phyloP scores from a whole-genome alignment of 331 rosid genomes.

The Acacia pycnantha region DNA sequence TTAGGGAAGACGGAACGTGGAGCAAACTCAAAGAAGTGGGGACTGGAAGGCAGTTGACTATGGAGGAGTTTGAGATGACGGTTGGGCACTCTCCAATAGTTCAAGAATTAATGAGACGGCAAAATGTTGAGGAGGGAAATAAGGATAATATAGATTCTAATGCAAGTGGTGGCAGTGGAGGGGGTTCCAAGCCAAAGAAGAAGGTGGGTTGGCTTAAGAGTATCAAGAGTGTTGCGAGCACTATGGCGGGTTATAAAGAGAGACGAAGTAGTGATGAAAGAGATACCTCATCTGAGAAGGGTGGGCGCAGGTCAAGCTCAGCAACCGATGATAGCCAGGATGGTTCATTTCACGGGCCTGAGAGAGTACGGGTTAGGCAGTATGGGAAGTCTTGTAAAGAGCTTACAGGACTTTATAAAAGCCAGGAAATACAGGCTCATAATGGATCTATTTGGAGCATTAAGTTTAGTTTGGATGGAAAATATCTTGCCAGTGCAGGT shows the following conservation, averaged over 20 bases:
- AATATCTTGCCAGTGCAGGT: too few relatives aligned
- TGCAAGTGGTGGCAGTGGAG: conserved; percentile 40
- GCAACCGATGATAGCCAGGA: conserved; percentile 94
- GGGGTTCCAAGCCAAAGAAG: conserved; percentile 57
- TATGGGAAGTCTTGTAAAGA: conserved; percentile 80
- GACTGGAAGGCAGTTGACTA: conserved; percentile 80
- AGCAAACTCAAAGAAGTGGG: conserved; percentile 78
- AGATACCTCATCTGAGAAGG: conserved; percentile 79
- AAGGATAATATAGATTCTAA: conserved; percentile 36
- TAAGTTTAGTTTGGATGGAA: too few relatives aligned
- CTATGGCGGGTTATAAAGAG: conserved; percentile 61
- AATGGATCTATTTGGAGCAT: too few relatives aligned
- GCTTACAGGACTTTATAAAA: conserved; percentile 59
- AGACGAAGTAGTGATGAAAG: conserved; percentile 79
- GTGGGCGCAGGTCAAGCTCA: conserved; percentile 81
- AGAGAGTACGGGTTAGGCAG: conserved; percentile 68
- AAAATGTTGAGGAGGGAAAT: conserved; percentile 66
- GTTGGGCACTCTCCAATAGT: conserved; percentile 92
- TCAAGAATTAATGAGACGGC: conserved; percentile 80
- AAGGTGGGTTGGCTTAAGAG: conserved; percentile 74
- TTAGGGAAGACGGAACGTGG: conserved; percentile 72
- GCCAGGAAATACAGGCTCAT: conserved; percentile 82
- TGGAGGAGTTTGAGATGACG: conserved; percentile 84
- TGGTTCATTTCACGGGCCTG: conserved; percentile 70
- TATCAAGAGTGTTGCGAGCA: conserved; percentile 60